A percentile compares a stretch with the other conserved stretches of the same genome.
phyloP scores from a whole-genome alignment of 192 early-diverging fungal species.

The Thoreauomyces humboldtii region DNA sequence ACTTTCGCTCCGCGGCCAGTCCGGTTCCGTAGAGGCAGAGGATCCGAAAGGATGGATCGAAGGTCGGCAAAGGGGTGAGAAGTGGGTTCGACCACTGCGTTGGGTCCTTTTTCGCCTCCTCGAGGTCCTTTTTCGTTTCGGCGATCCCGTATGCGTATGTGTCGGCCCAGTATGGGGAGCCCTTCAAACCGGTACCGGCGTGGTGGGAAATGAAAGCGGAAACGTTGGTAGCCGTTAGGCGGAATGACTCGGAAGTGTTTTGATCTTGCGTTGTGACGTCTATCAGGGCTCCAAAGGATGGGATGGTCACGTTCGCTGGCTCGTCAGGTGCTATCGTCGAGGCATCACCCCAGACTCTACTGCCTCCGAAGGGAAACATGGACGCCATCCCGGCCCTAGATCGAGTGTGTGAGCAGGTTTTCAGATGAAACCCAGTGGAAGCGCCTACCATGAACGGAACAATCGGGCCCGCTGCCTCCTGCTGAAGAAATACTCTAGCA shows the following conservation, averaged over 20 bases:
- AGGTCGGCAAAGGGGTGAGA: slow-evolving; percentile 60
- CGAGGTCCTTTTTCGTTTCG: slow-evolving; percentile 57
- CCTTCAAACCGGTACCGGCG: background rate
- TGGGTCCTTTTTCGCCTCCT: slow-evolving; percentile 53
- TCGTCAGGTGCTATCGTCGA: slow-evolving; percentile 71
- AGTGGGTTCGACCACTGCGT: slow-evolving; percentile 76
- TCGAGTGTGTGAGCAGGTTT: no score
- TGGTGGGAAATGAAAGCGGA: background rate
- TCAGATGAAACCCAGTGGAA: no score
- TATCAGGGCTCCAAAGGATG: slow-evolving; percentile 2
- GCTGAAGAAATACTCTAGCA: slow-evolving; percentile 67
- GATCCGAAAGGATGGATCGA: slow-evolving; percentile 64
- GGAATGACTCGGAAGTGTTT: background rate
- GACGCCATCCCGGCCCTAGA: slow-evolving; percentile 40
- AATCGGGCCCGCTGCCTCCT: slow-evolving; percentile 68
- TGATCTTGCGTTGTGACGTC: background rate
- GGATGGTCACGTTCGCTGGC: background rate
- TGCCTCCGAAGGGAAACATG: slow-evolving; percentile 83
- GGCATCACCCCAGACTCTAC: slow-evolving; percentile 71
- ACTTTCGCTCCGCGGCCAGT: slow-evolving; percentile 75
- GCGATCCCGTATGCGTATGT: slow-evolving; percentile 44
- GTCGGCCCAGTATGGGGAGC: slow-evolving; percentile 14
- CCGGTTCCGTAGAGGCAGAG: slow-evolving; percentile 84
- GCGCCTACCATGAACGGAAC: slow-evolving; percentile 75
- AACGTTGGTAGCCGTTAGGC: slow-evolving; percentile 13